These are phyloP conservation scores for Agrostemma githago DNA, from an alignment of 148 eudicot genomes.

Conservation along the genomic window DNA sequence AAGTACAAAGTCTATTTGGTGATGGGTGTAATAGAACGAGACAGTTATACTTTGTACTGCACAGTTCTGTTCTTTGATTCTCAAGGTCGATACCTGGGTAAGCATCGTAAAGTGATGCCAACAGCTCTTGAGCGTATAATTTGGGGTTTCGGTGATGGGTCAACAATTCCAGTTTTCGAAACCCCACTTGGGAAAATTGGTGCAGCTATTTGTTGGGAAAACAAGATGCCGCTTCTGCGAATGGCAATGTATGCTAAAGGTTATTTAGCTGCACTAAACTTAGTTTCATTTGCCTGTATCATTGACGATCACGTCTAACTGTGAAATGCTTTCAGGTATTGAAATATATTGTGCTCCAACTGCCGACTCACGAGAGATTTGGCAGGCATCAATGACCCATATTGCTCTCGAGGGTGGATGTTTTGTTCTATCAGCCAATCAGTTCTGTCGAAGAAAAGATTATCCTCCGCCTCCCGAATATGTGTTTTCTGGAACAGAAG, in stretches of 20 bases:
- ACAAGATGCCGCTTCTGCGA: conserved; percentile 90
- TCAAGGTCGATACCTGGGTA: conserved; percentile 86
- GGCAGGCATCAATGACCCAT: conserved; percentile 98
- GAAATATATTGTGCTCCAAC: conserved; percentile 99
- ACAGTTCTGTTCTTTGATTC: conserved; percentile 77
- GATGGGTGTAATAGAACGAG: conserved; percentile 92
- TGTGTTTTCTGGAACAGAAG: conserved; percentile 51
- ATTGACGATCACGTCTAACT: conserved; percentile 2
- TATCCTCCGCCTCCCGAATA: conserved; percentile 93
- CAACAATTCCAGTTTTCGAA: conserved; percentile 85
- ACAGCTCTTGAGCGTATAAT: conserved; percentile 81
- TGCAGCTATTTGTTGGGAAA: conserved; percentile 95
- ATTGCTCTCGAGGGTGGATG: conserved; percentile 98
- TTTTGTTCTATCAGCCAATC: conserved; percentile 84
- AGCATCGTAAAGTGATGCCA: conserved; percentile 94
- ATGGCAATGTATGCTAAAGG: conserved; percentile 98
- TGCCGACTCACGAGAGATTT: conserved; percentile 77
- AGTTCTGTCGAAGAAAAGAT: conserved; percentile 82
- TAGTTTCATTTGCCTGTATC: neutral
- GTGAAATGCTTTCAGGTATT: conserved; percentile 45
- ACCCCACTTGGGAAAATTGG: conserved; percentile 87
- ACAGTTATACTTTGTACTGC: conserved; percentile 87
- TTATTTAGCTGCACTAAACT: conserved; percentile 23
- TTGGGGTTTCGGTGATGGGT: conserved; percentile 98
- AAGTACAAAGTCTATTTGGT: conserved; percentile 76